Base-by-base conservation (phyloP, 164 flowering plant genomes). In the Echeveria elegans region DNA sequence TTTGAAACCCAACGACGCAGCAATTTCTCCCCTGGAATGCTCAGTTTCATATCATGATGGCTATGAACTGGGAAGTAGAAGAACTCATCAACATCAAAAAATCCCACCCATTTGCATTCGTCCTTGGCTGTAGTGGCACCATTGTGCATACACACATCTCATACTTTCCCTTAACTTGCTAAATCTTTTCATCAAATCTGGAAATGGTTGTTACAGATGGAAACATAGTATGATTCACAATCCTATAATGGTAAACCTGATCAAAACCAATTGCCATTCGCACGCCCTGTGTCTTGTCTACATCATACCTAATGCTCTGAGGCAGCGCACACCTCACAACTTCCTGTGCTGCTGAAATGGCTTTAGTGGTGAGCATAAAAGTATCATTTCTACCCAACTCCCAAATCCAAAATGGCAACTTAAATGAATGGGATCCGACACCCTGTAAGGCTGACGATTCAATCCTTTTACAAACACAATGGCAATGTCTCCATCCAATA, bases 11-110 rank as follows among this genome's bases (percentile, higher is more conserved):
- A 41, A 2, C 72, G 12, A 3, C 75, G 73, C 6, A 91, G 87
- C 0, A 85, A 73, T 56, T 77, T 66, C 14, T 68, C 76, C 9
- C 84, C 85, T 0, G 77, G 85, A 28, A 77, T 52, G 19, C 62
- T 69, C 26, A 66, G 65, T n/a, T 7, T 45, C 29, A 43, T 59
- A 68, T 0, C 32, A 58, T 4, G 64, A 58, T 11, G 50, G 72
- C 14, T 65, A 7, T 77, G 76, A 29, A 61, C 31, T 0, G 88
- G 88, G 64, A 89, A 86, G 82, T 92, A 84, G 74, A 83, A 89
- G 75, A 85, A 92, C 73, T 91, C 97, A 66, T 91, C 97, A 16
- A 89, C 96, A 69, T 91, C 97, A 80, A 89, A 80, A 80, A 87
- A 91, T 4, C 84, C 89, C 1, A 91, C 83, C 97, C 97, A 91